Conservation (phyloP, 129 eudicot species). For the Erigeron canadensis region DNA sequence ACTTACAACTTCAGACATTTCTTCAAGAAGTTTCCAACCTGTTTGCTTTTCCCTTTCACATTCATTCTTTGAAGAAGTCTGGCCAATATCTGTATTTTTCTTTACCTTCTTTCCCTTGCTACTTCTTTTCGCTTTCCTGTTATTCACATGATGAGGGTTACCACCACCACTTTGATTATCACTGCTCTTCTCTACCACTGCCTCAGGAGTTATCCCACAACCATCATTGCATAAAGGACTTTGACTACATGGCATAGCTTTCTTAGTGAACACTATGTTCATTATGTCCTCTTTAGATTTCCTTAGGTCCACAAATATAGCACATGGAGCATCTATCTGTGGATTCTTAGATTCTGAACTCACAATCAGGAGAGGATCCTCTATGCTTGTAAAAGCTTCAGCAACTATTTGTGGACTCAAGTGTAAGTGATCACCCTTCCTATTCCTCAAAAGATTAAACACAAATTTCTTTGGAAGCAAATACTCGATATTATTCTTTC, state of each 20-base stretch:
- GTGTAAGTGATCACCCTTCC: neutral
- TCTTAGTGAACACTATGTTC: slow-evolving; percentile 1
- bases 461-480: slow-evolving; percentile 37
- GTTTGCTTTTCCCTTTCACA: neutral
- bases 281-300: slow-evolving; percentile 13
- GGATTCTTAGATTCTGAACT: neutral
- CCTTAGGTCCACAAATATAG: slow-evolving; percentile 34
- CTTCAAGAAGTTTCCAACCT: neutral
- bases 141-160: too few relatives aligned
- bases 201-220: neutral
- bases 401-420: slow-evolving; percentile 32
- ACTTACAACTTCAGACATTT: neutral
- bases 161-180: too few relatives aligned
- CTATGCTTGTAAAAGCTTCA: slow-evolving; percentile 25
- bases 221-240: neutral
- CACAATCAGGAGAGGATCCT: slow-evolving; percentile 51
- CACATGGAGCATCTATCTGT: slow-evolving; percentile 26
- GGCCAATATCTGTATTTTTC: too few relatives aligned
- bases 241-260: neutral
- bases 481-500: neutral
- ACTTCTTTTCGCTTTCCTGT: too few relatives aligned
- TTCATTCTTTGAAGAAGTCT: too few relatives aligned
- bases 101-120: too few relatives aligned
- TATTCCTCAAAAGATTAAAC: slow-evolving; percentile 12
- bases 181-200: too few relatives aligned